phyloP scores from a whole-genome alignment of 2,329 filamentous ascomycete species.

The Coniella vitis region DNA sequence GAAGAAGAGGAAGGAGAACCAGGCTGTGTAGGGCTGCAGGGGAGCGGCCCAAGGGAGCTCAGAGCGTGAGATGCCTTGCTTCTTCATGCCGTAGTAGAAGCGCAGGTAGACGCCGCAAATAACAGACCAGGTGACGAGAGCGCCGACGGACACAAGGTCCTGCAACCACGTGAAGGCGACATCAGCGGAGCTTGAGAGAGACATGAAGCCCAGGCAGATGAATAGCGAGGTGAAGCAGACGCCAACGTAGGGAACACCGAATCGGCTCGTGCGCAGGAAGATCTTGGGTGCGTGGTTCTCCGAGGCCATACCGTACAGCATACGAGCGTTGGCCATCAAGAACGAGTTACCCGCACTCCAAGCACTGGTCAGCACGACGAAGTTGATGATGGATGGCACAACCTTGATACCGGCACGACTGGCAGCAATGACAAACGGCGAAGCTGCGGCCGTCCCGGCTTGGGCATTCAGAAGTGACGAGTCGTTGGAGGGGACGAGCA shows the following conservation, averaged over 20 bases:
- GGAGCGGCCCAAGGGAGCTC: conserved; percentile 4
- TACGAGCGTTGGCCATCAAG: conserved; percentile 49
- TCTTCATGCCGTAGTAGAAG: conserved; percentile 22
- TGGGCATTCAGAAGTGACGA: conserved; percentile 38
- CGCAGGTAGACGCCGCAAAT: conserved; percentile 25
- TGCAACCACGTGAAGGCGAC: conserved; percentile 20
- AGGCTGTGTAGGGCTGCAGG: conserved; percentile 8
- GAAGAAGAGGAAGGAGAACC: conserved; percentile 3
- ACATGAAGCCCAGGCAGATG: conserved; percentile 8
- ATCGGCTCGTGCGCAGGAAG: conserved; percentile 41
- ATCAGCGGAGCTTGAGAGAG: conserved; percentile 6
- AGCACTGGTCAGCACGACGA: conserved; percentile 45
- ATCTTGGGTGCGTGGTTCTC: conserved; percentile 45
- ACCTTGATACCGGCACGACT: conserved; percentile 45
- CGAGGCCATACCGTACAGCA: conserved; percentile 47
- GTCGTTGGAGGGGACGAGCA: conserved; percentile 48
- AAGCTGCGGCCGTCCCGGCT: conserved; percentile 39
- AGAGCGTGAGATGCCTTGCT: conserved; percentile 18
- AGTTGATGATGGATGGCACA: conserved; percentile 48
- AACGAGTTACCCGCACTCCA: conserved; percentile 44
- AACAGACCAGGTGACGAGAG: conserved; percentile 26
- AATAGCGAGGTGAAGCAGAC: conserved; percentile 1
- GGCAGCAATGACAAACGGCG: conserved; percentile 44
- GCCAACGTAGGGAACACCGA: conserved; percentile 29
- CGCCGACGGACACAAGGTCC: conserved; percentile 23